Conservation (phyloP, 2,329 filamentous ascomycete species). For the Beauveria sp. region DNA sequence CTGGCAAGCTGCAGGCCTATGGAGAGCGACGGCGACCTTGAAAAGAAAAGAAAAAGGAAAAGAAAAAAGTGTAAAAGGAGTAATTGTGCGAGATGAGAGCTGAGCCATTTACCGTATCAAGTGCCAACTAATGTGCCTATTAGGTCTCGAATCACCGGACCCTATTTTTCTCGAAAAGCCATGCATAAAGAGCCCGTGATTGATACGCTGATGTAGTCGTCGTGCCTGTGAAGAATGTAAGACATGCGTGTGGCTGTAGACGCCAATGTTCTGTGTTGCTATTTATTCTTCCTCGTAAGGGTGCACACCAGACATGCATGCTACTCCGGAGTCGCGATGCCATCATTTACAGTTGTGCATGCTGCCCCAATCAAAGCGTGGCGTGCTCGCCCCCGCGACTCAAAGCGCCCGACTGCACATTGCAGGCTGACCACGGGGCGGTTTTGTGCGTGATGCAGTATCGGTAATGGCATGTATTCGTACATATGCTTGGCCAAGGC, state of each 20-base stretch:
- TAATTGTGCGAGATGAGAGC: not conserved
- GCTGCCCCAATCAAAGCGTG: not conserved
- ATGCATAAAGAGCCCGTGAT: not conserved
- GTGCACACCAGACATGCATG: not conserved
- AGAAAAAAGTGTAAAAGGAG: not conserved
- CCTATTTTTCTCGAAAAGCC: not conserved
- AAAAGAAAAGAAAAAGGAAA: not conserved
- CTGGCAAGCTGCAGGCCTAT: not conserved
- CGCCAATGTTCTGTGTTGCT: not conserved
- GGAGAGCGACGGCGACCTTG: not conserved
- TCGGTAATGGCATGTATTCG: too few relatives aligned
- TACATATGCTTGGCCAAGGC: too few relatives aligned
- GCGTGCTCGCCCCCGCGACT: not conserved
- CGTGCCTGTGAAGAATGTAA: not conserved
- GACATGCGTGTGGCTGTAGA: not conserved
- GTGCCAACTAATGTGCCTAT: too few relatives aligned
- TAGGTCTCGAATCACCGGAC: not conserved
- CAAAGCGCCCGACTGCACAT: not conserved
- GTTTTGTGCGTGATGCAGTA: not conserved
- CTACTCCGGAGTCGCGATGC: not conserved
- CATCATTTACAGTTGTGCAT: not conserved
- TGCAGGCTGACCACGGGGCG: not conserved
- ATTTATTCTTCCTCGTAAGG: not conserved
- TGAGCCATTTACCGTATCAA: not conserved
- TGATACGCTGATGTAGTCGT: not conserved